Conservation (phyloP, 768 basidiomycete genomes). For the Leccinum obscurum region DNA sequence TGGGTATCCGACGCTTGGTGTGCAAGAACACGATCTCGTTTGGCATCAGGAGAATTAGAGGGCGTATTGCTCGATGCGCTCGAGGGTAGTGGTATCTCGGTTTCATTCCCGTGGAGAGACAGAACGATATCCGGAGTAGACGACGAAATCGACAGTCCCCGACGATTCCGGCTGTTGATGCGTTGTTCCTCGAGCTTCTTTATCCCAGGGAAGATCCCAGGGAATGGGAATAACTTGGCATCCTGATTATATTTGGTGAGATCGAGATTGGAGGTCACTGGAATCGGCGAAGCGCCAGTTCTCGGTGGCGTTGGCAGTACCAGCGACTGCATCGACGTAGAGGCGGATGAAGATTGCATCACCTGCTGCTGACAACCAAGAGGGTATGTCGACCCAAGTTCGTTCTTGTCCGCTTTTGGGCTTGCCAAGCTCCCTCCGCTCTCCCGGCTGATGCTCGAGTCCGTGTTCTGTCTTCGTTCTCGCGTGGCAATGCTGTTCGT, state of each 20-base stretch:
- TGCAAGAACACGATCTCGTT: slow-evolving; percentile 61
- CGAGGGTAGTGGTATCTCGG: slow-evolving; percentile 42
- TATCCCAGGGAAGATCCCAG: slow-evolving; percentile 90
- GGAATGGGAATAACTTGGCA: slow-evolving; percentile 87
- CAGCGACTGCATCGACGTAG: slow-evolving; percentile 60
- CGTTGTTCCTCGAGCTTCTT: slow-evolving; percentile 74
- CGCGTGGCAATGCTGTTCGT: slow-evolving; percentile 73
- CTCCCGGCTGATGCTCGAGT: slow-evolving; percentile 73
- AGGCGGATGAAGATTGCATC: slow-evolving; percentile 67
- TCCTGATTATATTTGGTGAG: slow-evolving; percentile 65
- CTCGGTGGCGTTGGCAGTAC: slow-evolving; percentile 54
- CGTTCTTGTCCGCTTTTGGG: slow-evolving; percentile 56
- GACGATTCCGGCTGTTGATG: slow-evolving; percentile 50
- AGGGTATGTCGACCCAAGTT: slow-evolving; percentile 37
- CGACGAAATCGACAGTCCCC: slow-evolving; percentile 48
- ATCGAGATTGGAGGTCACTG: slow-evolving; percentile 69
- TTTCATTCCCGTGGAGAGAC: slow-evolving; percentile 46
- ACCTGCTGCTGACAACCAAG: slow-evolving; percentile 52
- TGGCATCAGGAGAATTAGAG: slow-evolving; percentile 49
- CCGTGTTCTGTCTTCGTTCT: slow-evolving; percentile 65
- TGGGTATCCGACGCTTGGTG: slow-evolving; percentile 73
- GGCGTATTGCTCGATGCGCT: slow-evolving; percentile 52
- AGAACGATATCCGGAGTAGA: slow-evolving; percentile 51
- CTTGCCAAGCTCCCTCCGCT: slow-evolving; percentile 72
- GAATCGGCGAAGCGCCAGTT: slow-evolving; percentile 73